Percentiles rank a stretch among this genome's conserved stretches.
phyloP scores from a whole-genome alignment of 2,329 filamentous ascomycete species.

The Fusarium sp. region DNA sequence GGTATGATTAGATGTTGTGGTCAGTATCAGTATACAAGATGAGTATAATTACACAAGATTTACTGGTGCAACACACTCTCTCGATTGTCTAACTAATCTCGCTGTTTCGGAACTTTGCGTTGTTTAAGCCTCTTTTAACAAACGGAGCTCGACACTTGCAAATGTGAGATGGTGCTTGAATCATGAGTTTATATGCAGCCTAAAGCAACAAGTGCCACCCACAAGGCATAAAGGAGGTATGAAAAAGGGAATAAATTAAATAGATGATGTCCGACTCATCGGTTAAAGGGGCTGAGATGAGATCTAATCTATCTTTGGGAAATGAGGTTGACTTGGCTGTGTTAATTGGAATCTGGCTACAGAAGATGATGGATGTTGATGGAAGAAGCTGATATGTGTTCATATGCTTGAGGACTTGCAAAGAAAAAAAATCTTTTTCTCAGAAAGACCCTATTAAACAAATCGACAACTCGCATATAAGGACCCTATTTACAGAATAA shows the following conservation, averaged over 20 bases:
- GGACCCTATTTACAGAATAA: neutral
- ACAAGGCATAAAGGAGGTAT: neutral
- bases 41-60: neutral
- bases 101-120: neutral
- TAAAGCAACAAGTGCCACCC: slow-evolving; percentile 15
- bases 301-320: slow-evolving; percentile 10
- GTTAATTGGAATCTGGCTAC: slow-evolving; percentile 36
- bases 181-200: slow-evolving; percentile 9
- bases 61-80: neutral
- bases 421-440: too few relatives aligned
- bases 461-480: neutral
- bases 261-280: slow-evolving; percentile 2
- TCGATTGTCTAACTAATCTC: neutral
- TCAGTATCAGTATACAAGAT: neutral
- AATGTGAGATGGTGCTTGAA: neutral
- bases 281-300: slow-evolving; percentile 16
- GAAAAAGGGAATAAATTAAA: neutral
- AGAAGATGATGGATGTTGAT: slow-evolving; percentile 43
- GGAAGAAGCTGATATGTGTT: slow-evolving; percentile 16
- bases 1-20: neutral
- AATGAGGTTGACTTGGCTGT: slow-evolving; percentile 8
- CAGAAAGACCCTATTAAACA: neutral
- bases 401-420: neutral
- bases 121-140: neutral
- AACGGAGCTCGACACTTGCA: neutral